Evolutionary conservation across 2,329 filamentous ascomycete genomes (phyloP).

Genomic region (Stagonosporopsis chrysanthemi): DNA sequence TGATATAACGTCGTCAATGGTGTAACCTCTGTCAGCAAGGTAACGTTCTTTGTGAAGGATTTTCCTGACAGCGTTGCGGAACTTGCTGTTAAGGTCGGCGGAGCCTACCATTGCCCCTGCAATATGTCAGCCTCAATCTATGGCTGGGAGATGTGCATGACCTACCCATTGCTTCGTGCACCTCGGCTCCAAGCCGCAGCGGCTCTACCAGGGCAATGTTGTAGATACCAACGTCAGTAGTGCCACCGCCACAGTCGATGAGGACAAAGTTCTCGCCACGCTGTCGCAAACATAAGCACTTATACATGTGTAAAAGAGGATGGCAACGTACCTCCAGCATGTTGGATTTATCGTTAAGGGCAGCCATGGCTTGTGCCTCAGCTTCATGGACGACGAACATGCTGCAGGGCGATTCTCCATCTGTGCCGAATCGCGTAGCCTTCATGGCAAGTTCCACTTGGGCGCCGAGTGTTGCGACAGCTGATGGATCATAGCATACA

Average conservation of each 20-base stretch:
- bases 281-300: neutral
- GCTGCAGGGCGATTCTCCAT: slow-evolving; percentile 4
- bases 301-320: neutral
- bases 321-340: neutral
- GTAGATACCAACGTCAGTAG: slow-evolving; percentile 21
- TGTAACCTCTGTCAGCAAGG: slow-evolving; percentile 2
- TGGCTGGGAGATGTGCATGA: neutral
- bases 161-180: slow-evolving; percentile 19
- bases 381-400: slow-evolving; percentile 30
- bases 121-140: neutral
- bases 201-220: slow-evolving; percentile 16
- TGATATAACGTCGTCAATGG: slow-evolving; percentile 16
- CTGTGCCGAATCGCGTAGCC: slow-evolving; percentile 5
- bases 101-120: slow-evolving; percentile 14
- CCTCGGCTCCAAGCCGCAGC: slow-evolving; percentile 19
- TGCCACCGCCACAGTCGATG: slow-evolving; percentile 27
- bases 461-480: slow-evolving; percentile 10
- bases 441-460: slow-evolving; percentile 21
- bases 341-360: neutral
- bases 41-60: slow-evolving; percentile 12
- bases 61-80: slow-evolving; percentile 1
- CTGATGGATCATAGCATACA: slow-evolving; percentile 18
- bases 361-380: slow-evolving; percentile 26
- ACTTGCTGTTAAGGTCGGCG: slow-evolving; percentile 15
- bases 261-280: slow-evolving; percentile 20